A percentile compares a stretch with the other conserved stretches of the same genome.
Conservation (phyloP, 352 stramenopile species). For the Phytophthora nicotianae region DNA sequence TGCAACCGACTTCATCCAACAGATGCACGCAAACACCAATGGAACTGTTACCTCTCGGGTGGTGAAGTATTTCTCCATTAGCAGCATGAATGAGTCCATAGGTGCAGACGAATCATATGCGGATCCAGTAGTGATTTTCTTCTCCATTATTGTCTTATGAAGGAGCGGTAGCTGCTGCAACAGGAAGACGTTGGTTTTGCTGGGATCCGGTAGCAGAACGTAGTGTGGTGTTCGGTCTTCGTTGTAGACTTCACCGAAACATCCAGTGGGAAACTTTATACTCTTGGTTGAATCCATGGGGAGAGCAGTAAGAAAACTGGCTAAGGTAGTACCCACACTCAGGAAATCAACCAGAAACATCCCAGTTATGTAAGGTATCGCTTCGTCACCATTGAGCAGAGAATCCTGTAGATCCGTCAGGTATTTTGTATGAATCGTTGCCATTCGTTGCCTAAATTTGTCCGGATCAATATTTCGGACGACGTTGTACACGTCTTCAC, state of each 20-base stretch:
- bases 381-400: constrained; percentile 3
- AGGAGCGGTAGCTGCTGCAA: constrained; percentile 31
- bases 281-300: constrained; percentile 1
- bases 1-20: constrained; percentile 38
- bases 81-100: constrained; percentile 17
- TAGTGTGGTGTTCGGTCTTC: constrained; percentile 31
- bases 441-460: constrained; percentile 3
- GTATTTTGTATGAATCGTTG: constrained; percentile 5
- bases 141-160: constrained; percentile 27
- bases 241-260: constrained; percentile 24
- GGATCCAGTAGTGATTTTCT: constrained; percentile 12
- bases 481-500: constrained; percentile 16
- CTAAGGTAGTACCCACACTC: constrained; percentile 18
- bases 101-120: constrained; percentile 11
- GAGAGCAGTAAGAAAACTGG: constrained; percentile 29
- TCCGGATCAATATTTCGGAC: constrained; percentile 4
- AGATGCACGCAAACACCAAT: constrained; percentile 35
- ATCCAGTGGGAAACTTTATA: constrained; percentile 17
- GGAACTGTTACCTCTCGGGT: constrained; percentile 26
- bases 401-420: constrained; percentile 2
- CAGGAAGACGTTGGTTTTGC: constrained; percentile 26
- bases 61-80: constrained; percentile 35
- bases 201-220: constrained; percentile 16
- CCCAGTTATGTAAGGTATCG: constrained; percentile 17
- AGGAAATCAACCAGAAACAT: constrained; percentile 31